A percentile compares a stretch with the other conserved stretches of the same genome.
Evolutionary conservation across 305 asterid genomes (phyloP).

Genomic region (Solanum hybrid): DNA sequence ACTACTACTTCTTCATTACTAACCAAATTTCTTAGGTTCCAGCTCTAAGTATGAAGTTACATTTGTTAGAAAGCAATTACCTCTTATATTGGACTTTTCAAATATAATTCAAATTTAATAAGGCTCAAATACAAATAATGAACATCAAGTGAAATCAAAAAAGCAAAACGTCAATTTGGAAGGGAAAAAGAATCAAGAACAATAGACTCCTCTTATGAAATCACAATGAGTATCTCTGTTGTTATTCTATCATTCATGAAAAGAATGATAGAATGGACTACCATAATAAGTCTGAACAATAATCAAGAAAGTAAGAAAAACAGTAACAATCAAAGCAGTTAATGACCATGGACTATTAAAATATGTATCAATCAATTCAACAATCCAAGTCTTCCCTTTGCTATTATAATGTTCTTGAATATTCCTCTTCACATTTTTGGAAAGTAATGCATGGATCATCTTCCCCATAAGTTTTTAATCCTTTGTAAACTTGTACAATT

Average conservation of each 20-base stretch:
- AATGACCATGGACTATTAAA: slow-evolving; percentile 22
- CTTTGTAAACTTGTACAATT: background rate
- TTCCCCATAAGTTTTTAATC: background rate
- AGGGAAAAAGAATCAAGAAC: background rate
- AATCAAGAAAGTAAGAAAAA: background rate
- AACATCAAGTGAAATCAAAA: background rate
- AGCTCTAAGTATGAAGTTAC: background rate
- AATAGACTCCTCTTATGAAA: background rate
- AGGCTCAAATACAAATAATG: background rate
- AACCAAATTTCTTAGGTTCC: too few relatives aligned
- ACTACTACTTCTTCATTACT: too few relatives aligned
- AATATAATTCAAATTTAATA: background rate
- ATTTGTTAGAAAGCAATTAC: background rate
- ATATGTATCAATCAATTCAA: slow-evolving; percentile 8
- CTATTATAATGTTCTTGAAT: slow-evolving; percentile 8
- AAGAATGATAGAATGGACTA: background rate
- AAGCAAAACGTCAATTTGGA: background rate
- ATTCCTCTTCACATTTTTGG: background rate
- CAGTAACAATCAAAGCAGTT: slow-evolving; percentile 14
- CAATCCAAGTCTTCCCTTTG: slow-evolving; percentile 15
- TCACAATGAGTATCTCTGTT: background rate
- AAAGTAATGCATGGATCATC: background rate
- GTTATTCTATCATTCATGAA: background rate
- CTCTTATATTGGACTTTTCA: background rate
- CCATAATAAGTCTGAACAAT: slow-evolving; percentile 4